phyloP scores from a whole-genome alignment of 23 red algal species.

The Agarophyton chilense region DNA sequence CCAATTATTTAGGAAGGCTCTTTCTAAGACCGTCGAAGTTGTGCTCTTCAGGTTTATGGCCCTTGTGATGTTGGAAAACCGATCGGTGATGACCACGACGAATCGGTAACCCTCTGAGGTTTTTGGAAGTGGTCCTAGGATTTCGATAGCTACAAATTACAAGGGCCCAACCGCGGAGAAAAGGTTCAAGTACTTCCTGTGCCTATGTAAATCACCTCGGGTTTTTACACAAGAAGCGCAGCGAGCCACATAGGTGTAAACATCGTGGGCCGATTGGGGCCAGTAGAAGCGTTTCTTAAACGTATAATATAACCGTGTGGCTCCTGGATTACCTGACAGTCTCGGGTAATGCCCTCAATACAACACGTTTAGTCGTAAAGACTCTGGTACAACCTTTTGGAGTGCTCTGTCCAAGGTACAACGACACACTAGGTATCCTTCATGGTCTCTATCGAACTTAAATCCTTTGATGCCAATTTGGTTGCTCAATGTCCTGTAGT shows the following conservation, averaged over 20 bases:
- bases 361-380: neutral
- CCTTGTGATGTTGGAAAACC: slow-evolving; percentile 19
- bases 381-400: no score
- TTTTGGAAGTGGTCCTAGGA: neutral
- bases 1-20: no score
- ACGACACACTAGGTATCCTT: neutral
- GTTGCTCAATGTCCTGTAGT: no score
- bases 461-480: neutral
- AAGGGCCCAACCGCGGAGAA: slow-evolving; percentile 1
- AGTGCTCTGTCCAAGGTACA: slow-evolving; percentile 8
- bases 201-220: neutral
- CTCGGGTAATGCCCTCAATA: neutral
- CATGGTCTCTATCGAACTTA: neutral
- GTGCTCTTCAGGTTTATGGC: slow-evolving; percentile 7
- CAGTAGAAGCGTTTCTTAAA: slow-evolving; percentile 27
- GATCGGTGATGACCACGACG: slow-evolving; percentile 37
- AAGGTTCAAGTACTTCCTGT: slow-evolving; percentile 29
- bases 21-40: no score
- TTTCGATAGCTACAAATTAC: slow-evolving; percentile 25
- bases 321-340: slow-evolving; percentile 4
- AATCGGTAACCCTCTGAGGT: neutral
- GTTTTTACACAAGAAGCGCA: no score
- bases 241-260: no score
- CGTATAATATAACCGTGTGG: neutral
- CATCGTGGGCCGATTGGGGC: neutral